A percentile compares a stretch with the other conserved stretches of the same genome.
These are phyloP conservation scores for Ormosia emarginata DNA, from an alignment of 306 rosid genomes.

Conservation along the genomic window DNA sequence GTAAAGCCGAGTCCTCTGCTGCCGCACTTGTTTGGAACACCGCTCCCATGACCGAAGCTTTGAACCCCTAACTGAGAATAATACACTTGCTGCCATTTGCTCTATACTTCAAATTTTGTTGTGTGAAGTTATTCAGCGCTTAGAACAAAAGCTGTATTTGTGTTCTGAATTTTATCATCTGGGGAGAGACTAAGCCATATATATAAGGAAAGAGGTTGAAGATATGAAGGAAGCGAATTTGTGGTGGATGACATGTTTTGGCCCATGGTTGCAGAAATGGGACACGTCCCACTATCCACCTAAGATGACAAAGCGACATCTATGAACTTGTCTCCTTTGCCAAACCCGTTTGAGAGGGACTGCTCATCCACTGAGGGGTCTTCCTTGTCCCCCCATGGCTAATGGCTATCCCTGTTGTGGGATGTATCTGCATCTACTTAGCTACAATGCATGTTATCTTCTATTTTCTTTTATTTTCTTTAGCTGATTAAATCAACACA, in stretches of 20 bases:
- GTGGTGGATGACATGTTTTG: slow-evolving; percentile 65
- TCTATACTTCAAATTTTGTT: neutral
- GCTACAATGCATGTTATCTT: slow-evolving; percentile 14
- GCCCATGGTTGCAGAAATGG: slow-evolving; percentile 34
- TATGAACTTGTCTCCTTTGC: slow-evolving; percentile 43
- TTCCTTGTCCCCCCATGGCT: slow-evolving; percentile 30
- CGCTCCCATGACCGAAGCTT: slow-evolving; percentile 57
- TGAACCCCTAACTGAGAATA: slow-evolving; percentile 46
- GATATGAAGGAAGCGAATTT: slow-evolving; percentile 37
- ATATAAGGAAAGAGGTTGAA: slow-evolving; percentile 15
- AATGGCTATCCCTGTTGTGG: slow-evolving; percentile 14
- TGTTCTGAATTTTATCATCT: slow-evolving; percentile 16
- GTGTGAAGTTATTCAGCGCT: neutral
- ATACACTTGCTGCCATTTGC: slow-evolving; percentile 42
- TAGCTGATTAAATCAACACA: neutral
- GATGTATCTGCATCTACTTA: slow-evolving; percentile 22
- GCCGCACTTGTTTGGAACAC: slow-evolving; percentile 73
- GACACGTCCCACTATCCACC: slow-evolving; percentile 34
- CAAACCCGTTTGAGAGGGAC: slow-evolving; percentile 51
- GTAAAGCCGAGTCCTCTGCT: slow-evolving; percentile 83
- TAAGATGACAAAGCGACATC: slow-evolving; percentile 38
- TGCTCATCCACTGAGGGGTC: slow-evolving; percentile 54
- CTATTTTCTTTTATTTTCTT: neutral
- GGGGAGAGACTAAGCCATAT: neutral
- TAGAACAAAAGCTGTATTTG: neutral